These are phyloP conservation scores for Thelephora aurantiotincta DNA, from an alignment of 768 basidiomycete species.

Conservation along the genomic window DNA sequence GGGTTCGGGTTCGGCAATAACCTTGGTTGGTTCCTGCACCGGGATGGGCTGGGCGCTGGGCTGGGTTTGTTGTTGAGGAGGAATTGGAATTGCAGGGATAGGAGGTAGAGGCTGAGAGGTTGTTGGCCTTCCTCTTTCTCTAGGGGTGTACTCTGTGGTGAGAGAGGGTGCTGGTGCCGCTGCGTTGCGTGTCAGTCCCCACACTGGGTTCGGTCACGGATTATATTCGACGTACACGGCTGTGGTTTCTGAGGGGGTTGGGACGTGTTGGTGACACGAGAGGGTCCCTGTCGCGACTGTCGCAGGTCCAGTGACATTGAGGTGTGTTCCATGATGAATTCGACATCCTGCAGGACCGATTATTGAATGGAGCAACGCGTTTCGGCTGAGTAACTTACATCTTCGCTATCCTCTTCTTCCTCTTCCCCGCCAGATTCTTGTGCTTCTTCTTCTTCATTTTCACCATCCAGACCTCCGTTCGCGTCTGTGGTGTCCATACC, in stretches of 20 bases:
- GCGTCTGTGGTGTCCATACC: slow-evolving; percentile 14
- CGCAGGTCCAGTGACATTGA: slow-evolving; percentile 64
- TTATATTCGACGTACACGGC: slow-evolving; percentile 11
- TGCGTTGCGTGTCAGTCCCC: neutral
- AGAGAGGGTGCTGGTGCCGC: slow-evolving; percentile 44
- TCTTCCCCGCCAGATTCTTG: slow-evolving; percentile 26
- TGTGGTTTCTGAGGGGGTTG: slow-evolving; percentile 11
- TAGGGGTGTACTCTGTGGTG: slow-evolving; percentile 74
- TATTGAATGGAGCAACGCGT: neutral
- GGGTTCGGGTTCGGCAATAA: neutral
- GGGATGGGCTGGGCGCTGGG: slow-evolving; percentile 8
- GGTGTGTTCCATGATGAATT: slow-evolving; percentile 80
- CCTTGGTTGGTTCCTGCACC: slow-evolving; percentile 10
- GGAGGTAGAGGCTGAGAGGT: slow-evolving; percentile 16
- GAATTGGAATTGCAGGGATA: slow-evolving; percentile 7
- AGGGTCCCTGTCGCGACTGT: slow-evolving; percentile 19
- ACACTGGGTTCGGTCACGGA: neutral
- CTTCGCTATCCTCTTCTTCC: slow-evolving; percentile 28
- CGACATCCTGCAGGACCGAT: slow-evolving; percentile 46
- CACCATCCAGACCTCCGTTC: slow-evolving; percentile 15
- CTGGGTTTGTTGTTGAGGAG: slow-evolving; percentile 8
- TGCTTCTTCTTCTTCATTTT: slow-evolving; percentile 20
- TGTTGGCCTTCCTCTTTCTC: slow-evolving; percentile 40
- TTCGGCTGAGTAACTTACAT: slow-evolving; percentile 16
- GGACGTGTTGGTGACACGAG: slow-evolving; percentile 16